Evolutionary conservation across 1,284 basidiomycete genomes (phyloP).

Genomic region (Wallemia mellicola): DNA sequence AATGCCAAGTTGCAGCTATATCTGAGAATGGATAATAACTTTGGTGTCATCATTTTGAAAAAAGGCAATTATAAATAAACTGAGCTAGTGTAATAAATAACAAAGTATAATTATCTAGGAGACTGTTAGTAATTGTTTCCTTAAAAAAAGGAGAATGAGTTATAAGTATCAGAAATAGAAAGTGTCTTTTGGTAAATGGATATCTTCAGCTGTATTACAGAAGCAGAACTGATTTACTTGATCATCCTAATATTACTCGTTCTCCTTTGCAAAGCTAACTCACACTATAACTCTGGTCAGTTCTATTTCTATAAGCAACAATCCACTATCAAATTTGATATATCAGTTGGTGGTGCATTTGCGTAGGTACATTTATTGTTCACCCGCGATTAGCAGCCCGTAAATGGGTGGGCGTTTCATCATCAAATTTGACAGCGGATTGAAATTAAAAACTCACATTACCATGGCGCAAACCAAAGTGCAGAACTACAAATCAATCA

Average conservation of each 20-base stretch:
- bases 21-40: constrained; percentile 1
- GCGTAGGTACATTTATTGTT: background rate
- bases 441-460: too few species aligned
- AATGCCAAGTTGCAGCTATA: background rate
- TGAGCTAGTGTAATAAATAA: too few species aligned
- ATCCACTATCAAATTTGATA: background rate
- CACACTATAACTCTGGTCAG: too few species aligned
- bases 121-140: too few species aligned
- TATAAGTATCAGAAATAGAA: background rate
- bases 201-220: background rate
- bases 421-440: background rate
- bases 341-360: background rate
- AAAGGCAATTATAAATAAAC: too few species aligned
- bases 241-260: background rate
- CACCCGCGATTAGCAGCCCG: background rate
- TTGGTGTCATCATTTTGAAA: background rate
- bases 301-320: background rate
- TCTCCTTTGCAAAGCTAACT: background rate
- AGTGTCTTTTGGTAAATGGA: background rate
- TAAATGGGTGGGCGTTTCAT: background rate
- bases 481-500: too few species aligned
- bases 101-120: too few species aligned
- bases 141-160: background rate
- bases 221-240: constrained; percentile 1
- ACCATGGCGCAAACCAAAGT: too few species aligned